Base-by-base conservation (phyloP, 2,329 filamentous ascomycete species). In the Calonectria ilicicola region DNA sequence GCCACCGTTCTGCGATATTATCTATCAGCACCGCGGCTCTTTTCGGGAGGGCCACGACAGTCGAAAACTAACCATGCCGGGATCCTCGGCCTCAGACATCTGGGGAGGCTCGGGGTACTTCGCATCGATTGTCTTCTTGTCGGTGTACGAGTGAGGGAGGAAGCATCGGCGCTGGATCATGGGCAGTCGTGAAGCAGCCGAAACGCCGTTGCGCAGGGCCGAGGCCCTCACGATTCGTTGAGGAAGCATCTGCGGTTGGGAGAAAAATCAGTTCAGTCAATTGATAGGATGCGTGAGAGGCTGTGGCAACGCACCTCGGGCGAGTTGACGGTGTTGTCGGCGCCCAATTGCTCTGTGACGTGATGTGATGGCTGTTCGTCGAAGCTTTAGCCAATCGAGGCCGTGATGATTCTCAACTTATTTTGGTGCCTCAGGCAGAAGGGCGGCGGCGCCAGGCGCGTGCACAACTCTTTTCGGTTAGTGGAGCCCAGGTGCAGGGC, bases 1-100 rank as follows among this genome's bases (percentile, higher is more conserved):
- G 84, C 93, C 93, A 81, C 94, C 95, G 85, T 96, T 97, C 94
- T 96, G 83, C 72, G 74, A 77, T 67, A 74, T 76, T 76, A 72
- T 80, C 63, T 75, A 77, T 81, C 73, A 81, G 78, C 73, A 69
- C 46, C 67, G 62, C 65, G 58, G 62, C 29, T 72, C 65, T 44
- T 72, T 58, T 60, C 51, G 64, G n/a, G 53, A 12, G 27, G 26
- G 38, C 26, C 63, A 51, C 67, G 64, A 58, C 38, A 19, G 12
- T 58, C 38, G 23, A 53, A 40, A 42, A 86, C 90, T 84, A 79
- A 93, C 92, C 91, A 92, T 91, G 75, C 85, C 87, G 26, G 93
- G 93, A 78, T 94, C 92, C 81, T 93, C 89, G 65, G 89, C 87
- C 35, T 93, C 91, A 72, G 86, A 88, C 67, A 90, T 79, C 3